These are phyloP conservation scores for Suhomyces terraborum DNA, from an alignment of 1,139 yeast genomes.

Conservation along the genomic window DNA sequence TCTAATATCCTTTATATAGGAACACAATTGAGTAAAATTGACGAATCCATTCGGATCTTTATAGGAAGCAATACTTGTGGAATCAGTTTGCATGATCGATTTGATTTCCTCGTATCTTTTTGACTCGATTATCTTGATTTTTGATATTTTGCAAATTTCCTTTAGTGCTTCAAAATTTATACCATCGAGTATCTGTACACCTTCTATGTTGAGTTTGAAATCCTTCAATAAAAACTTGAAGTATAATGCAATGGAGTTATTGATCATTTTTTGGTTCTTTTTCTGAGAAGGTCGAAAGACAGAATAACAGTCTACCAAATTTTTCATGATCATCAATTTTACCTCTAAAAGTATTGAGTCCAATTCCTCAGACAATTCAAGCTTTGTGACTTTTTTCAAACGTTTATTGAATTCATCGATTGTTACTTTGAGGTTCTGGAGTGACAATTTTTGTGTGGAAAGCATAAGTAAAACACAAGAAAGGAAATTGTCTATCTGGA, in stretches of 20 bases:
- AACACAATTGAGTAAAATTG: constrained; percentile 24
- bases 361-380: not conserved
- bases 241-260: constrained; percentile 10
- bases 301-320: constrained; percentile 8
- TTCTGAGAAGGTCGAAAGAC: constrained; percentile 4
- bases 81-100: not conserved
- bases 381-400: not conserved
- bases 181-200: not conserved
- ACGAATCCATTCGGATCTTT: constrained; percentile 24
- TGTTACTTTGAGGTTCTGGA: constrained; percentile 19
- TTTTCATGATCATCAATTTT: constrained; percentile 5
- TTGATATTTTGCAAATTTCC: constrained; percentile 6
- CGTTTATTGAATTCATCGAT: constrained; percentile 15
- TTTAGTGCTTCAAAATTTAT: constrained; percentile 1
- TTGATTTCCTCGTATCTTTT: not conserved
- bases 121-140: not conserved
- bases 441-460: constrained; percentile 7
- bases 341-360: not conserved
- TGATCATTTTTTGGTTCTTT: constrained; percentile 9
- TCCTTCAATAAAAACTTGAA: constrained; percentile 4
- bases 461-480: constrained; percentile 20
- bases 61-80: constrained; percentile 19
- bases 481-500: constrained; percentile 16
- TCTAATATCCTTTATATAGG: constrained; percentile 22
- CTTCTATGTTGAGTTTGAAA: constrained; percentile 2